Evolutionary conservation across 345 rosid species (phyloP).

Genomic region (Populus alba): DNA sequence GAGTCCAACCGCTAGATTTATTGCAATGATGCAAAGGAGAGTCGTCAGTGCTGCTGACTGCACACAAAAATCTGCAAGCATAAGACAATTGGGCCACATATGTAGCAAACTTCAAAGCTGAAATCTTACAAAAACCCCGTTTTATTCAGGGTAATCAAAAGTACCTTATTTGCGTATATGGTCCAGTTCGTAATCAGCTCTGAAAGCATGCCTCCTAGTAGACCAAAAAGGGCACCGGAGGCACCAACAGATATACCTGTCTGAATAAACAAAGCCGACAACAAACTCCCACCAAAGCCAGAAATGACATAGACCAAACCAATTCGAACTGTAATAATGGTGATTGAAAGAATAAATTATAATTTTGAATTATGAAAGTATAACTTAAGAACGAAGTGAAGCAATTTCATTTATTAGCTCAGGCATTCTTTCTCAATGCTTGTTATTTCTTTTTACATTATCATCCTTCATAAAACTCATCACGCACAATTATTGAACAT

Average conservation of each 20-base stretch:
- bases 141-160: neutral
- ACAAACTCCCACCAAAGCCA: slow-evolving; percentile 90
- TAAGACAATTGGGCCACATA: neutral
- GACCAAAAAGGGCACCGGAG: slow-evolving; percentile 94
- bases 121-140: neutral
- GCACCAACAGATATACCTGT: slow-evolving; percentile 88
- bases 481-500: neutral
- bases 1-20: slow-evolving; percentile 87
- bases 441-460: neutral
- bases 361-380: neutral
- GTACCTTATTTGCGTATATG: slow-evolving; percentile 83
- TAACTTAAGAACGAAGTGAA: neutral
- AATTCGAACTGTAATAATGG: slow-evolving; percentile 44
- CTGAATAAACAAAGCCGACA: slow-evolving; percentile 85
- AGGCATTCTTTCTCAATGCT: neutral
- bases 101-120: neutral
- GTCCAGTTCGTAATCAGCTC: slow-evolving; percentile 96
- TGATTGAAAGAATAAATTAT: neutral
- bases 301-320: slow-evolving; percentile 86
- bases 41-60: slow-evolving; percentile 68
- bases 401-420: neutral
- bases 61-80: slow-evolving; percentile 6
- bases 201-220: slow-evolving; percentile 94
- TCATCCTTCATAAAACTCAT: neutral
- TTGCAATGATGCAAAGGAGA: slow-evolving; percentile 59